Base-by-base conservation (phyloP, 257 asterid species). In the Ilex asprella region DNA sequence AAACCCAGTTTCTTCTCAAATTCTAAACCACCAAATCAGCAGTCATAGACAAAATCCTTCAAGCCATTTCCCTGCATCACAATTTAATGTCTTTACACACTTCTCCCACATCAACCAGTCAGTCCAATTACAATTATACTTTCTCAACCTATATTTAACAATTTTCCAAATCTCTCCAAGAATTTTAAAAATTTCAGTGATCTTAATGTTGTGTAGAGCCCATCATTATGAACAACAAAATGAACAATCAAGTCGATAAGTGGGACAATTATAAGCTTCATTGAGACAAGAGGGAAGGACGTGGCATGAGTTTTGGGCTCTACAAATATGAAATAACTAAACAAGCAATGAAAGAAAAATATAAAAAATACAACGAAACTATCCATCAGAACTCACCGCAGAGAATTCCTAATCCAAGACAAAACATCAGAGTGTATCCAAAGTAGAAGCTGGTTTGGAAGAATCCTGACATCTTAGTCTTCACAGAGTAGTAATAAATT, bases 401-500 rank as follows among this genome's bases (percentile, higher is more conserved):
- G 41, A 84, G 81, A 61, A 84, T 81, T 69, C 91, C 87, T 58
- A 84, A 66, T 72, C 91, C 91, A 67, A 86, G 83, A 64, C 86
- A 85, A 60, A 82, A 83, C 94, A 86, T 78, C 71, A 82, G 55
- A 1, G 91, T 81, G 71, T 84, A 84, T 60, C 91, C 91, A 56
- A 82, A 79, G 64, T 84, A 84, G 71, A 84, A 84, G 79, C 87
- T 81, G 59, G 83, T 81, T 69, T 84, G 91, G 73, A 84, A 84
- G 80, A 84, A 79, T 60, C 91, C 91, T 3, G 87, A 74, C 87
- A 84, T 84, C 82, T 78, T 81, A n/a, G 91, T 84, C 80, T 84
- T 84, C 62, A 81, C 72, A 39, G 70, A 67, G 76, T 74, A 84
- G 74, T 84, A 84, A 60, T 84, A 81, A 62, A 84, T 76, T 10